Evolutionary conservation across 306 rosid species (phyloP).

Genomic region (Cercis canadensis): DNA sequence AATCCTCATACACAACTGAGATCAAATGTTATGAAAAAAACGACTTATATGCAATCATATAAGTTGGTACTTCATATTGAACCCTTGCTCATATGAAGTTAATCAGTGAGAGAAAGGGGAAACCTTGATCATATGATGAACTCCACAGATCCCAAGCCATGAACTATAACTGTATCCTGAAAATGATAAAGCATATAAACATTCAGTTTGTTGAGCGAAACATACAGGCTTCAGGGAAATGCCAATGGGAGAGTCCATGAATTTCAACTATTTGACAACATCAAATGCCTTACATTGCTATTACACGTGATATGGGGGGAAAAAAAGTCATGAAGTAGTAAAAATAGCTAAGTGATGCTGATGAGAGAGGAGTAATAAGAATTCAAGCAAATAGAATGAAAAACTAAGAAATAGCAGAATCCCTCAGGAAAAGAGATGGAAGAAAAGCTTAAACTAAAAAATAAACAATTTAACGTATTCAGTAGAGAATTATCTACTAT

Average conservation of each 20-base stretch:
- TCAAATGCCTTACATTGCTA: background rate
- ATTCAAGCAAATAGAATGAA: background rate
- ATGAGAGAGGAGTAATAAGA: background rate
- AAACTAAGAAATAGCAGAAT: conserved; percentile 6
- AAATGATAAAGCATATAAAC: background rate
- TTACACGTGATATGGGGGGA: background rate
- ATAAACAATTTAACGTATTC: background rate
- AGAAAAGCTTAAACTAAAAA: background rate
- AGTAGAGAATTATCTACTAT: no score
- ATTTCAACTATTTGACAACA: background rate
- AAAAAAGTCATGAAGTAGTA: background rate
- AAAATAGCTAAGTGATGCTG: background rate
- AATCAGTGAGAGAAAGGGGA: conserved; percentile 29
- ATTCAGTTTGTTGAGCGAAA: background rate
- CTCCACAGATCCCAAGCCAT: conserved; percentile 82
- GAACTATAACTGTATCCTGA: conserved; percentile 53
- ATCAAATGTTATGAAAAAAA: conserved; percentile 12
- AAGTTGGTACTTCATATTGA: conserved; percentile 13
- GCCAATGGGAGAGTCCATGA: background rate
- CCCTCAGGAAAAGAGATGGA: background rate
- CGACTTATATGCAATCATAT: conserved; percentile 8
- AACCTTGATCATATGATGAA: conserved; percentile 62
- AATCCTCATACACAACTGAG: conserved; percentile 47
- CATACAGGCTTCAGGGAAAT: background rate
- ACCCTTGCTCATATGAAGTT: conserved; percentile 7